A percentile compares a stretch with the other conserved stretches of the same genome.
These are phyloP conservation scores for Martiniozyma asiatica DNA, from an alignment of 1,139 yeast species.

Conservation along the genomic window DNA sequence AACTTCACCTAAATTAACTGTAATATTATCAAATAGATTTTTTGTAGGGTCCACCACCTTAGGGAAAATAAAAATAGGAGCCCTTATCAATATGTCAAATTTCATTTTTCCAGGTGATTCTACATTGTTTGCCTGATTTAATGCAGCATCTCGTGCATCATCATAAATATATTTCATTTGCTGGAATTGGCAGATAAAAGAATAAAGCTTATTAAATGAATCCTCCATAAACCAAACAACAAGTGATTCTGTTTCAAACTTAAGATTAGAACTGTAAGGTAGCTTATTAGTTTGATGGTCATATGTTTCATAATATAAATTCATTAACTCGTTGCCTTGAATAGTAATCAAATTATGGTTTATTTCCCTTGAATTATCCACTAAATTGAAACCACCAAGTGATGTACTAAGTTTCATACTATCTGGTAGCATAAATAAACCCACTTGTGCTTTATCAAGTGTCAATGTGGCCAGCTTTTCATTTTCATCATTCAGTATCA, in stretches of 20 bases:
- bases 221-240: conserved; percentile 70
- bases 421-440: conserved; percentile 60
- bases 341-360: conserved; percentile 66
- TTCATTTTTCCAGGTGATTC: conserved; percentile 53
- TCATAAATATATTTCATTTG: conserved; percentile 84
- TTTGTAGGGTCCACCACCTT: conserved; percentile 33
- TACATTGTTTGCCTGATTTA: conserved; percentile 54
- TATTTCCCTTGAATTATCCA: conserved; percentile 62
- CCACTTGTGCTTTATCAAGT: conserved; percentile 62
- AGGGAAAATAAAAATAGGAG: conserved; percentile 82
- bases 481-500: conserved; percentile 76
- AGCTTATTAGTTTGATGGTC: conserved; percentile 40
- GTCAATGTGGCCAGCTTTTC: conserved; percentile 69
- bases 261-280: conserved; percentile 47
- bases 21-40: conserved; percentile 44
- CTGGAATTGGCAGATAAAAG: conserved; percentile 63
- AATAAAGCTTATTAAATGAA: conserved; percentile 56
- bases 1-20: conserved; percentile 75
- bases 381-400: conserved; percentile 69
- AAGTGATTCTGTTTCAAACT: conserved; percentile 65
- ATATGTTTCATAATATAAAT: conserved; percentile 71
- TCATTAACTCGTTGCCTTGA: conserved; percentile 71
- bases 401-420: conserved; percentile 64
- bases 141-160: conserved; percentile 76
- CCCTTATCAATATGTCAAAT: conserved; percentile 58